Base-by-base conservation (phyloP, 1,284 basidiomycete species). In the Ceratobasidium theobromae region DNA sequence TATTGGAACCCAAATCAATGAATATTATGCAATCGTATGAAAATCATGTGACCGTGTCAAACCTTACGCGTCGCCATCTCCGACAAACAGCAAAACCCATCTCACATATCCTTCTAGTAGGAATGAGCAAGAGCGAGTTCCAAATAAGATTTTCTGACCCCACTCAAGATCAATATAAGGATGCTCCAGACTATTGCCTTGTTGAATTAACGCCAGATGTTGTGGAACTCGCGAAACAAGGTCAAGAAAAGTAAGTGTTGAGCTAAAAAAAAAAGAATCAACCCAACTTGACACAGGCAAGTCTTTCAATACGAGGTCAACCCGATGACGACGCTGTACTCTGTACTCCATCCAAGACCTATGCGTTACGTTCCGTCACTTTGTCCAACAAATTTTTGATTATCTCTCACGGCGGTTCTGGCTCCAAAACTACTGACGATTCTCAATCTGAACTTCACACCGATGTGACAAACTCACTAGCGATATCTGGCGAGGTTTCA, bases 361-460 rank as follows among this genome's bases (percentile, higher is more conserved):
- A 89, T 74, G 75, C 83, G 0, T 78, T 97, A 25, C 86, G 93
- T 67, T 89, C 92, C 0, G 86, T 97, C 6, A 81, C 84, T 2
- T 79, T 95, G 51, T 96, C 93, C 16, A 97, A 97, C 75, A 87
- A 91, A 0, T 82, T 96, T 49, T 80, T 89, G 58, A 86, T 87
- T 1, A 77, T 86, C 11, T 79, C 82, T 2, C 73, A 77, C 32
- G 77, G 77, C 68, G 73, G 14, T 14, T 25, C 48, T 18, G 60
- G 66, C n/a, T 27, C 46, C 14, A 4, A 9, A 12, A 23, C 70
- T 11, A 71, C 73, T n/a, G 72, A 71, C 3, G 69, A 73, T 12
- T 67, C 73, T 18, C 73, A 74, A 28, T 66, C 73, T 25, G 75
- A 75, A 9, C 54, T 71, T 0, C 72, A 75, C 21, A 70, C 74